Base-by-base conservation (phyloP, 2,329 filamentous ascomycete genomes). In the Aspergillus glaucus region DNA sequence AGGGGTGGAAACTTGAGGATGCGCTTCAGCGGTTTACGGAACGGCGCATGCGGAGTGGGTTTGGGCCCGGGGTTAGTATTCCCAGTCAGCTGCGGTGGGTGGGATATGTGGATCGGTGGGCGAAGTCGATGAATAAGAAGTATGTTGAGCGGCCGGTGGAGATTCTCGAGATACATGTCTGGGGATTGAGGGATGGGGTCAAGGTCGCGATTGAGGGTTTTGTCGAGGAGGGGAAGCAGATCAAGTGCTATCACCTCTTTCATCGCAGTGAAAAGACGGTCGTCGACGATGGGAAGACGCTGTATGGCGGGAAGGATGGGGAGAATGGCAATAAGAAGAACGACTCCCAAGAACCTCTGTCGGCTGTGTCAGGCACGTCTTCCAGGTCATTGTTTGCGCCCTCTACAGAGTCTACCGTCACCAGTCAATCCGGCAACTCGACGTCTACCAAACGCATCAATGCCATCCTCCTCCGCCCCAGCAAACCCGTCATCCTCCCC, bases 51-150 rank as follows among this genome's bases (percentile, higher is more conserved):
- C 76, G 90, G 44, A 86, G 87, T 2, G 84, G 85, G 15, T 97
- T 96, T 64, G 93, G 92, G 1, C 79, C 84, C 2, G 93, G 93
- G 3, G 86, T 98, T 21, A 93, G 87, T 30, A 98, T 98, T 43
- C 90, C 91, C 0, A 95, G 89, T 56, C 93, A 98, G 68, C 69
- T 94, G 51, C 79, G 93, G 8, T 96, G 88, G 80, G 78, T 98
- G 15, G 78, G 79, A 26, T 98, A 98, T 63, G 88, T 96, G 8
- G 87, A 95, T 61, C 80, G 87, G 10, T 96, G 92, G 92, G 80
- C 87, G 2, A 81, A 82, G 47, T 71, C 81, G 24, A 58, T 74
- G 56, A 81, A 79, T 15, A 95, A 94, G 69, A 78, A 79, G 47
- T 98, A 97, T 61, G 74, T 88, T 6, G 92, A 97, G 62, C 76